Evolutionary conservation across 305 asterid species (phyloP).

Genomic region (Petunia hybrid): DNA sequence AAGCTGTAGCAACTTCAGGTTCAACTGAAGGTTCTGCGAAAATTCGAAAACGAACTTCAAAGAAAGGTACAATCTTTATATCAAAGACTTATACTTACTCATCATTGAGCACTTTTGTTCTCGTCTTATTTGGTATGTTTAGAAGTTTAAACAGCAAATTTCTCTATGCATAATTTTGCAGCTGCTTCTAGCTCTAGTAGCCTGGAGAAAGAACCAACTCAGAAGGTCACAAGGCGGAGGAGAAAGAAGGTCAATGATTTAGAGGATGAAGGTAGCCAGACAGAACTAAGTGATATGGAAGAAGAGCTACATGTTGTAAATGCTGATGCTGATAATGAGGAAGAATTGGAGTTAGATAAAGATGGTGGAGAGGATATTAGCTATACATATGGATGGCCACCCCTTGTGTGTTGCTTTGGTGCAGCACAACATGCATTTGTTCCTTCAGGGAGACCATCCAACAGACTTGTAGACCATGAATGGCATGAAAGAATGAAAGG

Average conservation of each 20-base stretch:
- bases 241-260: slow-evolving; percentile 58
- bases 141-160: slow-evolving; percentile 29
- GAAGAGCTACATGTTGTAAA: slow-evolving; percentile 44
- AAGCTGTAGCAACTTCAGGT: slow-evolving; percentile 41
- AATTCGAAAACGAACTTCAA: slow-evolving; percentile 51
- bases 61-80: slow-evolving; percentile 41
- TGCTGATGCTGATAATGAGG: slow-evolving; percentile 58
- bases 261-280: slow-evolving; percentile 54
- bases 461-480: slow-evolving; percentile 80
- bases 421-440: slow-evolving; percentile 84
- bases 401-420: slow-evolving; percentile 95
- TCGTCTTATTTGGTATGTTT: slow-evolving; percentile 5
- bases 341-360: slow-evolving; percentile 60
- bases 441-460: slow-evolving; percentile 79
- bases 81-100: neutral
- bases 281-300: slow-evolving; percentile 59
- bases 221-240: slow-evolving; percentile 64
- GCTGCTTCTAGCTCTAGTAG: slow-evolving; percentile 53
- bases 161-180: slow-evolving; percentile 43
- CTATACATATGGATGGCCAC: slow-evolving; percentile 90
- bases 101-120: neutral
- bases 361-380: slow-evolving; percentile 90
- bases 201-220: slow-evolving; percentile 54
- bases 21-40: slow-evolving; percentile 48
- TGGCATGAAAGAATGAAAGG: slow-evolving; percentile 70